Evolutionary conservation across 768 basidiomycete species (phyloP), one percentile per base, ranked within the genome.

Genomic region (Nidula microcarpa): DNA sequence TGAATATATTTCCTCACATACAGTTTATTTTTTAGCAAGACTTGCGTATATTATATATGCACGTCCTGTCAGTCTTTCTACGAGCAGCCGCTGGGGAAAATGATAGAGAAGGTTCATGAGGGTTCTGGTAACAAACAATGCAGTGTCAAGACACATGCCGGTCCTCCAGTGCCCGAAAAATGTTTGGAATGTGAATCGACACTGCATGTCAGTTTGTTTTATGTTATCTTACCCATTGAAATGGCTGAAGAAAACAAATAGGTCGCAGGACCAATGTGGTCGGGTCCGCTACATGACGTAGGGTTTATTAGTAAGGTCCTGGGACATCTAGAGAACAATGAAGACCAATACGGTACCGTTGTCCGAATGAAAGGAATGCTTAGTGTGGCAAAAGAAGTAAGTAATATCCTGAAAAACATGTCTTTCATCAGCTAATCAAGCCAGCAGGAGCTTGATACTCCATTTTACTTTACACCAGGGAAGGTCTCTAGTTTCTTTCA

Each of bases 211-310:
- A 50, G 81, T 70, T 33, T 33, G n/a, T n/a, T 35, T 23, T 35
- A 41, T 41, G 35, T 41, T 39, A n/a, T 43, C 11, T n/a, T 17
- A 6, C 32, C 34, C 14, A 17, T 32, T 17, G 11, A 32, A 11
- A 39, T 41, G 44, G 50, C 49, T 52, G 14, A 43, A 23, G 47
- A 16, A 23, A 5, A 17, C 46, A 41, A 47, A 41, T 43, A 96
- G 93, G 65, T 94, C 35, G 92, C 89, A 16, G 97, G 97, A 1
- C 97, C 97, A 0, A 95, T 99, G 91, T 98, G 97, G 97, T 85
- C 89, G 5, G 94, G 88, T 1, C 82, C 87, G 1, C 69, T 99
- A 18, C 97, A 99, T 62, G 80, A 94, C 63, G 59, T 72, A 1
- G 75, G 73, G 5, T 99, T 98, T 60, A 77, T 93, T 5, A 65